Evolutionary conservation across 257 asterid genomes (phyloP).

Genomic region (Solanum dulcamara): DNA sequence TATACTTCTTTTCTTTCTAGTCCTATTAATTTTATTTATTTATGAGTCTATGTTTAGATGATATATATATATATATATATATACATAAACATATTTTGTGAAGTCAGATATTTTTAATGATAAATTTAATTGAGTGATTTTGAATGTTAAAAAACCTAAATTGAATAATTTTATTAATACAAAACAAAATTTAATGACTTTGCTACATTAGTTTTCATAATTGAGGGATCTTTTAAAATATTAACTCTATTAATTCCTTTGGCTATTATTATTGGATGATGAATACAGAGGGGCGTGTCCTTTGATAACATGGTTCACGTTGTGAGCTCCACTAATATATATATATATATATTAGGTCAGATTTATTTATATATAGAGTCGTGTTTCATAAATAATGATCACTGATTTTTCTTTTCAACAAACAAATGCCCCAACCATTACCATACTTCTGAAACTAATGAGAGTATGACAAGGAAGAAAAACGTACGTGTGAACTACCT

Average conservation of each 20-base stretch:
- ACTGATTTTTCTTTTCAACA: background rate
- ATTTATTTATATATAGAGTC: background rate
- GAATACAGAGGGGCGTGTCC: background rate
- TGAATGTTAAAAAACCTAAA: too few species aligned
- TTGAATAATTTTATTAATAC: too few species aligned
- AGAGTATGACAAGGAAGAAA: background rate
- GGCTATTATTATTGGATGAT: background rate
- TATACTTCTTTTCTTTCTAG: background rate
- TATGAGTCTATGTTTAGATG: background rate
- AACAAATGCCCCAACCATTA: background rate
- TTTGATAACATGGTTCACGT: background rate
- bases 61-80: too few species aligned
- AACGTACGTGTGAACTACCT: background rate
- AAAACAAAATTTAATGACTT: too few species aligned
- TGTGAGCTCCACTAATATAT: background rate
- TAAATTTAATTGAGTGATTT: too few species aligned
- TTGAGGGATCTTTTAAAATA: too few species aligned
- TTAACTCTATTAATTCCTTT: background rate
- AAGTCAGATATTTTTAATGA: background rate
- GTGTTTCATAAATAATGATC: background rate
- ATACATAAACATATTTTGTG: too few species aligned
- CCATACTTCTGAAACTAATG: background rate
- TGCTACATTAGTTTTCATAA: too few species aligned
- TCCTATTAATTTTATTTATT: background rate
- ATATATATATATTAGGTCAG: background rate